phyloP scores from a whole-genome alignment of 352 stramenopile genomes.

The Pythium oligandrum region DNA sequence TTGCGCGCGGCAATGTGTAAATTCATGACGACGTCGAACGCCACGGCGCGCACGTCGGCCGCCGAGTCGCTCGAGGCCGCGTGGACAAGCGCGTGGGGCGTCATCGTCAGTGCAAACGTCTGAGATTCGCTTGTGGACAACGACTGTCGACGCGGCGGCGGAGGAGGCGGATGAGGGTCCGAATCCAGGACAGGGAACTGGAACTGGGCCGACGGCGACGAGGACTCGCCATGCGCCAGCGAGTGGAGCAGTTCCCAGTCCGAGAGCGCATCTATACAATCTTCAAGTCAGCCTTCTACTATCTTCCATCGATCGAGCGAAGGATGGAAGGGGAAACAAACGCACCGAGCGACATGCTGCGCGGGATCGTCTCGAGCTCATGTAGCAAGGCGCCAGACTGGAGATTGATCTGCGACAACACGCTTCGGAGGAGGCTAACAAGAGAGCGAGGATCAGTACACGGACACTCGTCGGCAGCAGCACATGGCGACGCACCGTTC shows the following conservation, averaged over 20 bases:
- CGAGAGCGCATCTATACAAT: constrained; percentile 11
- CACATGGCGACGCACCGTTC: constrained; percentile 37
- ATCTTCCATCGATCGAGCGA: background rate
- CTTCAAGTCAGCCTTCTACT: background rate
- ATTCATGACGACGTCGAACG: constrained; percentile 16
- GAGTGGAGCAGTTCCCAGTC: constrained; percentile 15
- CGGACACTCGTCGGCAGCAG: background rate
- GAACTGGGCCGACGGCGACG: no score
- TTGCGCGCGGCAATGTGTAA: constrained; percentile 14
- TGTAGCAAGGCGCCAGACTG: constrained; percentile 17
- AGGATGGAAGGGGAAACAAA: background rate
- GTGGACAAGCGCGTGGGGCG: constrained; percentile 4
- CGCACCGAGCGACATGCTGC: constrained; percentile 14
- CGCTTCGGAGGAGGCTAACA: constrained; percentile 12
- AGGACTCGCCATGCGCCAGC: background rate
- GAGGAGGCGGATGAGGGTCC: no score
- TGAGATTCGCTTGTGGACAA: background rate
- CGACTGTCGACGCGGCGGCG: background rate
- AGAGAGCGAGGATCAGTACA: background rate
- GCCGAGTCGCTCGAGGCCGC: background rate
- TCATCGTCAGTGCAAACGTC: constrained; percentile 13
- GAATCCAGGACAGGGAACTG: no score
- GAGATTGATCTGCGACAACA: constrained; percentile 20
- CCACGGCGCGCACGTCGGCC: constrained; percentile 7
- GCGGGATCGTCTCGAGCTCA: constrained; percentile 16